A percentile compares a stretch with the other conserved stretches of the same genome.
phyloP scores from a whole-genome alignment of 2,329 filamentous ascomycete genomes.

The Elsinoe batatas region DNA sequence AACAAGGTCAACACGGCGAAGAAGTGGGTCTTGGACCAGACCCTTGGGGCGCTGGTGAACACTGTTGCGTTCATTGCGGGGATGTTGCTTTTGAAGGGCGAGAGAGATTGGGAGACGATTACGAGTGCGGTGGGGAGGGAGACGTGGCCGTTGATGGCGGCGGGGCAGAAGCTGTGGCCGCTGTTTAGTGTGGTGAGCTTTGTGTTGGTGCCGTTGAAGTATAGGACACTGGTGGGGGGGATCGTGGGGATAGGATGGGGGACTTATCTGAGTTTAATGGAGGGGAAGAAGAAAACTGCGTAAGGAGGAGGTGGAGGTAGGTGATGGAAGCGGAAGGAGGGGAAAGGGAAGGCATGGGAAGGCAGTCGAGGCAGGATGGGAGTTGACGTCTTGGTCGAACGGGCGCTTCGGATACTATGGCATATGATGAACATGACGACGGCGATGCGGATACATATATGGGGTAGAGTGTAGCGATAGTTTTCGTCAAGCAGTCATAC shows the following conservation, averaged over 20 bases:
- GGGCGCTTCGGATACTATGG: no score
- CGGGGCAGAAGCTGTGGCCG: slow-evolving; percentile 66
- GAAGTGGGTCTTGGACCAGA: slow-evolving; percentile 63
- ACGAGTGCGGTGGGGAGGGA: neutral
- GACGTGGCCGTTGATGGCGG: slow-evolving; percentile 46
- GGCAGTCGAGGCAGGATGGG: no score
- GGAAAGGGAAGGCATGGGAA: no score
- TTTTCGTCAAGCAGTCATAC: no score
- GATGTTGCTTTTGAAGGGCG: slow-evolving; percentile 45
- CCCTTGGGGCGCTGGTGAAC: slow-evolving; percentile 54
- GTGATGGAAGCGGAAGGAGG: neutral
- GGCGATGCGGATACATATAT: no score
- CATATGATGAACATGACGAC: no score
- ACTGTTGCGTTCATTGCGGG: slow-evolving; percentile 53
- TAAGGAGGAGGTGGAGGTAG: neutral
- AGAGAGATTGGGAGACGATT: slow-evolving; percentile 9
- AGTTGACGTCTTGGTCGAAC: no score
- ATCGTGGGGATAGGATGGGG: slow-evolving; percentile 65
- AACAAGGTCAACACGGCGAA: slow-evolving; percentile 54
- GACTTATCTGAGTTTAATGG: slow-evolving; percentile 57
- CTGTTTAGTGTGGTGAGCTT: slow-evolving; percentile 61
- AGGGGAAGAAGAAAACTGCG: slow-evolving; percentile 4
- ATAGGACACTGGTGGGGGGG: slow-evolving; percentile 59
- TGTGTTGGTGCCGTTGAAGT: slow-evolving; percentile 59
- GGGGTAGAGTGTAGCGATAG: no score